Evolutionary conservation across 2,329 filamentous ascomycete genomes (phyloP), one percentile per base, ranked within the genome.

Genomic region (Pezizomycotina sp.): DNA sequence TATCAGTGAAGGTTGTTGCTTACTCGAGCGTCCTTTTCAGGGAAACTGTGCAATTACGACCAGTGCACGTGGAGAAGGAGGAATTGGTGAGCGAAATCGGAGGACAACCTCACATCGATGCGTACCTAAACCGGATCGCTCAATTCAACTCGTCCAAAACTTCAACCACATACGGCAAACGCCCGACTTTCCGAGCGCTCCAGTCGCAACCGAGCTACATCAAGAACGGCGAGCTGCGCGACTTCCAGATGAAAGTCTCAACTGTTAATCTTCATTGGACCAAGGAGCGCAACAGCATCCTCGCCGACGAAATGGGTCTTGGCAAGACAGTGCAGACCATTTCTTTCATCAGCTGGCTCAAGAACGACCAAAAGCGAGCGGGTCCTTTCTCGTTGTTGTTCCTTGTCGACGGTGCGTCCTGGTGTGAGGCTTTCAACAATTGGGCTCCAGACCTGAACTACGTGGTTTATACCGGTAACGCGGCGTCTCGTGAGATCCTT

Each of bases 261-360:
- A n/a, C n/a, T n/a, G 64, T 98, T 43, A 95, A 95, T 61, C 82
- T 92, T 59, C 92, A 95, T 58, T 98, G 91, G 91, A 81, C 79
- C 34, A 76, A 78, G 52, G 75, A 74, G 36, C 89, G 89, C 57
- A 98, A 95, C 51, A 89, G 95, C 53, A 93, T 98, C 50, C 68
- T 98, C 34, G 89, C 89, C 31, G 89, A 98, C 55, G 89, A 98
- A 60, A 98, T 98, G 89, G 89, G 89, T 51, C 67, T 98, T 9
- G 89, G 89, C 18, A 98, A 98, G 62, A 98, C 89, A 0, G 89
- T 98, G 0, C 89, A 98, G 60, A 93, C 86, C 0, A 84, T 98
- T 18, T 75, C 86, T 0, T 95, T 95, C 56, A 77, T 98, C 57
- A 93, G 86, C 55, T 98, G 89, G 48, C 67, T 98, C 42, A 79